Percentiles rank a stretch among this genome's conserved stretches.
phyloP scores from a whole-genome alignment of 2,329 filamentous ascomycete species.

The Fusarium piperis region DNA sequence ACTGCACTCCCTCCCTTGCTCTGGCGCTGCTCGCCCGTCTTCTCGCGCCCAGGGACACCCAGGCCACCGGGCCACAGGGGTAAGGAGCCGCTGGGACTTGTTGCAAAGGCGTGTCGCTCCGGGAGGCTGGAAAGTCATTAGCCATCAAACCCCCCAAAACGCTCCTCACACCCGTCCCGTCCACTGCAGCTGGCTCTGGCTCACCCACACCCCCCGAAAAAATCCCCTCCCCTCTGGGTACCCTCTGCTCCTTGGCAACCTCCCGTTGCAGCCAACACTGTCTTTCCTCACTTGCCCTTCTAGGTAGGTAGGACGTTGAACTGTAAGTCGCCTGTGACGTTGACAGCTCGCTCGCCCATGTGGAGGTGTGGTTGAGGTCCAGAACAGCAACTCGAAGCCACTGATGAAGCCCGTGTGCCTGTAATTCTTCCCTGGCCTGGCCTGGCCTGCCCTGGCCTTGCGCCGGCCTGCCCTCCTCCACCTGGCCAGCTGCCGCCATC shows the following conservation, averaged over 20 bases:
- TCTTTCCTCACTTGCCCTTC: conserved; percentile 5
- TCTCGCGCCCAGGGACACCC: conserved; percentile 24
- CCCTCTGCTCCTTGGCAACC: conserved; percentile 7
- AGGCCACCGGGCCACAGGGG: conserved; percentile 35
- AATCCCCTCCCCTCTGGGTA: conserved; percentile 21
- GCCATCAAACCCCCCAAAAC: conserved; percentile 9
- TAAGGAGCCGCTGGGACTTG: conserved; percentile 29
- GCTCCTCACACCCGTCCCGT: conserved; percentile 14
- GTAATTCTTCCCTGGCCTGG: conserved; percentile 1
- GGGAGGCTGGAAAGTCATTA: conserved; percentile 30
- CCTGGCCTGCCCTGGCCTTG: background rate
- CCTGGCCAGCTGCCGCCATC: background rate
- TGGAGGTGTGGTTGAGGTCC: background rate
- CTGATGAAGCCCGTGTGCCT: background rate
- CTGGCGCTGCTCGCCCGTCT: conserved; percentile 3
- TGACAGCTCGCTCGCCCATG: conserved; percentile 13
- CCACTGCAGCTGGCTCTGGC: background rate
- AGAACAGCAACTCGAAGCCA: conserved; percentile 1
- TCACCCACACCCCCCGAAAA: conserved; percentile 8
- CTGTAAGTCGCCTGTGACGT: conserved; percentile 16
- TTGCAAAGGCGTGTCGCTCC: conserved; percentile 32
- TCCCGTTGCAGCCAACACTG: conserved; percentile 15
- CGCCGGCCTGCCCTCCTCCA: background rate
- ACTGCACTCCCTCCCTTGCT: background rate
- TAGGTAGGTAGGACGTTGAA: conserved; percentile 24